A percentile compares a stretch with the other conserved stretches of the same genome.
Conservation (phyloP, 2,329 filamentous ascomycete species). For the Nectriaceae sp. region DNA sequence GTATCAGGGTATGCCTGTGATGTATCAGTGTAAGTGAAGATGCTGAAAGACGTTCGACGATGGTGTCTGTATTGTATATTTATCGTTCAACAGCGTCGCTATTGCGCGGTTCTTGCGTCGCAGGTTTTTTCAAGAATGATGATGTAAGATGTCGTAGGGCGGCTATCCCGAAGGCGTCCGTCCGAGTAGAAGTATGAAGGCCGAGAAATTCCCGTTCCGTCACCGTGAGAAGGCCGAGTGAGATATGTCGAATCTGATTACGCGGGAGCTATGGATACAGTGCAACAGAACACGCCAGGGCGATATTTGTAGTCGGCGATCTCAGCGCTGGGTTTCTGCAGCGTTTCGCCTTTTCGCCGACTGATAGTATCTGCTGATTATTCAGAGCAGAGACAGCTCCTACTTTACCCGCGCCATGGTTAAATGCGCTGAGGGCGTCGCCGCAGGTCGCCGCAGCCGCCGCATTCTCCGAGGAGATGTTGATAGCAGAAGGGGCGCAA, state of each 20-base stretch:
- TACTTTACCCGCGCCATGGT: not conserved
- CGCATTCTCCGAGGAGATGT: not conserved
- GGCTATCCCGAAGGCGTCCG: slow-evolving; percentile 20
- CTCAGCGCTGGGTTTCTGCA: not conserved
- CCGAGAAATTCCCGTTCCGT: slow-evolving; percentile 33
- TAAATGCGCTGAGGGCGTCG: not conserved
- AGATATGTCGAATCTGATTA: not conserved
- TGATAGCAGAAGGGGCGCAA: not conserved
- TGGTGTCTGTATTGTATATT: too few species aligned
- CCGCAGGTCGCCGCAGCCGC: not conserved
- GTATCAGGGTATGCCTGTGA: slow-evolving; percentile 7
- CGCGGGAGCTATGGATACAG: slow-evolving; percentile 1
- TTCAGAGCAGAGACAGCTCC: not conserved
- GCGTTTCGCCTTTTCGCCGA: not conserved
- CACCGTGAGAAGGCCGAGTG: slow-evolving; percentile 17
- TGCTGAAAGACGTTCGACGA: slow-evolving; percentile 1
- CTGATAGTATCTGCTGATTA: slow-evolving; percentile 4
- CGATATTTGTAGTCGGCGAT: slow-evolving; percentile 5
- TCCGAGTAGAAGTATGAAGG: slow-evolving; percentile 13
- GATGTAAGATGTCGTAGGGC: not conserved
- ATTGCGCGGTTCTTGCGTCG: too few species aligned
- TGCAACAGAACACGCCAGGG: not conserved
- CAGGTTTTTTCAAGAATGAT: not conserved
- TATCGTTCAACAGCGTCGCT: too few species aligned
- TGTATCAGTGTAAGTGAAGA: not conserved